These are phyloP conservation scores for Fusarium sp. DNA, from an alignment of 2,329 filamentous ascomycete species.

Conservation along the genomic window DNA sequence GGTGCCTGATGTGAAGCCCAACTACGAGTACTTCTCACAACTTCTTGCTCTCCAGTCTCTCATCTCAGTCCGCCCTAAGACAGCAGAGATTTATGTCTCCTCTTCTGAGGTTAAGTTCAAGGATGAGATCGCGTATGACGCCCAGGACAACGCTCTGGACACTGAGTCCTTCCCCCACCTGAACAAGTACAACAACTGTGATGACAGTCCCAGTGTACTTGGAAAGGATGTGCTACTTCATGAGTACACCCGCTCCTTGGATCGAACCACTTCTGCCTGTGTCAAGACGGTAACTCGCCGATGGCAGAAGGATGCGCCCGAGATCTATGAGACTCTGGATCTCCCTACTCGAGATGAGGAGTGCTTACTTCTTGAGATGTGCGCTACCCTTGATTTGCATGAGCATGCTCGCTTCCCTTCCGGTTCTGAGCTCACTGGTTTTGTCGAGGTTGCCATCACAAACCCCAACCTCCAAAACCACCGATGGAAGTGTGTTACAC, in stretches of 20 bases:
- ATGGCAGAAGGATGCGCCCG: constrained; percentile 68
- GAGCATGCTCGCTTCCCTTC: constrained; percentile 65
- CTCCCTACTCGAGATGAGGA: constrained; percentile 58
- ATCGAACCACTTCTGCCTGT: constrained; percentile 65
- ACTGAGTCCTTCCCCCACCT: constrained; percentile 64
- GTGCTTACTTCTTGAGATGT: constrained; percentile 69
- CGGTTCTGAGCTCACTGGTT: constrained; percentile 67
- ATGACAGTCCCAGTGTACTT: constrained; percentile 59
- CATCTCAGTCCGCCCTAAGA: constrained; percentile 65
- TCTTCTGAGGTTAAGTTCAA: constrained; percentile 61
- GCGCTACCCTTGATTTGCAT: constrained; percentile 67
- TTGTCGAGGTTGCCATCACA: constrained; percentile 67
- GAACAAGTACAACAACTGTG: constrained; percentile 62
- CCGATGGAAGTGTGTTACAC: constrained; percentile 69
- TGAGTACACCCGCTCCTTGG: constrained; percentile 65
- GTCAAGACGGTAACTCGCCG: constrained; percentile 61
- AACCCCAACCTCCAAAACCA: constrained; percentile 63
- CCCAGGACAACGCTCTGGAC: constrained; percentile 55
- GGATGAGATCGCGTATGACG: constrained; percentile 57
- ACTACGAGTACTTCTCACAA: constrained; percentile 69
- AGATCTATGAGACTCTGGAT: constrained; percentile 62
- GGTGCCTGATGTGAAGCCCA: constrained; percentile 66
- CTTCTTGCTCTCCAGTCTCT: constrained; percentile 63
- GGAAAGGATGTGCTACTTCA: constrained; percentile 65
- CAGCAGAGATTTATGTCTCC: constrained; percentile 68